These are phyloP conservation scores for Boletus patriciae DNA, from an alignment of 768 basidiomycete genomes.

Conservation along the genomic window DNA sequence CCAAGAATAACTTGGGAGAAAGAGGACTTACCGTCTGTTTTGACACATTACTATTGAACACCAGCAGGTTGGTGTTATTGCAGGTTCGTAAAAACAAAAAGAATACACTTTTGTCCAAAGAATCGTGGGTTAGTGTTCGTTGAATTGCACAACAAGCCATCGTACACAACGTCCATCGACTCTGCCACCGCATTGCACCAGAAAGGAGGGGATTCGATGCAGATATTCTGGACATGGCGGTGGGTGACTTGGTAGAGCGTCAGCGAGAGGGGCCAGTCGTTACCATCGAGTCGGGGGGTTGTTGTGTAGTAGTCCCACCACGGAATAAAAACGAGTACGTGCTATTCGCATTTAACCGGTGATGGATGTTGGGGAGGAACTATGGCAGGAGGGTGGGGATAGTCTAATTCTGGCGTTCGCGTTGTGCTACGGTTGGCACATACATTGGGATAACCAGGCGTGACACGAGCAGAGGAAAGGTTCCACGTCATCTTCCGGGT, in stretches of 20 bases:
- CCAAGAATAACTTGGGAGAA: neutral
- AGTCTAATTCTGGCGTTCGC: too few relatives aligned
- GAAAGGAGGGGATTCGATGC: slow-evolving; percentile 46
- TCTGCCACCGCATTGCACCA: slow-evolving; percentile 42
- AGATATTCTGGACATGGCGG: slow-evolving; percentile 15
- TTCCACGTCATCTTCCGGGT: too few relatives aligned
- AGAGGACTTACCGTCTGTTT: slow-evolving; percentile 53
- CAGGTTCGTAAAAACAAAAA: neutral
- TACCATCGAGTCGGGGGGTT: slow-evolving; percentile 47
- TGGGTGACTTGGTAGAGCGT: slow-evolving; percentile 37
- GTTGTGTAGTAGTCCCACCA: slow-evolving; percentile 36
- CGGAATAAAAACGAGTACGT: slow-evolving; percentile 60
- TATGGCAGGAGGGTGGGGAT: slow-evolving; percentile 1
- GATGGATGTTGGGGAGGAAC: slow-evolving; percentile 26
- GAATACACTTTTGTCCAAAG: slow-evolving; percentile 48
- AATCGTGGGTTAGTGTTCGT: slow-evolving; percentile 54
- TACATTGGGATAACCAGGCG: neutral
- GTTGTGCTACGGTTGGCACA: too few relatives aligned
- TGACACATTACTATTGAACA: slow-evolving; percentile 45
- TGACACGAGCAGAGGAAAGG: too few relatives aligned
- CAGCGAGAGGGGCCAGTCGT: slow-evolving; percentile 57
- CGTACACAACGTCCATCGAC: slow-evolving; percentile 44
- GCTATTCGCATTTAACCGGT: slow-evolving; percentile 26
- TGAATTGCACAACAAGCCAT: slow-evolving; percentile 59
- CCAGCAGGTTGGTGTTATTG: neutral